Evolutionary conservation across 768 basidiomycete genomes (phyloP).

Genomic region (Rhodotorula graminis): DNA sequence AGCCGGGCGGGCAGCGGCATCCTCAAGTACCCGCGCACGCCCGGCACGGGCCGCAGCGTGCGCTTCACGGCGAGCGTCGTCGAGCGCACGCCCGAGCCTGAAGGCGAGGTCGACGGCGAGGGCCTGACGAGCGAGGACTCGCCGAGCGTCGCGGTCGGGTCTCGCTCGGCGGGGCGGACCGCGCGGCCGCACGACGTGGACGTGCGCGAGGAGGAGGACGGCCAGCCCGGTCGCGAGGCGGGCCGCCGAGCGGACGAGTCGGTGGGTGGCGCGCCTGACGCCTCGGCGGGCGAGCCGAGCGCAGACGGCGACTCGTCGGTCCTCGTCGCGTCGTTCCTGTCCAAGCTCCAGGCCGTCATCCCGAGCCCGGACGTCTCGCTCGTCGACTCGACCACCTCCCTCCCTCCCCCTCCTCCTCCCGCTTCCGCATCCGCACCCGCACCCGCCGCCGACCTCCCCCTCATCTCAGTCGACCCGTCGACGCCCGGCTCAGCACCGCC

Average conservation of each 20-base stretch:
- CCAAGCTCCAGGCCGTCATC: slow-evolving; percentile 15
- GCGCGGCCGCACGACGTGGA: neutral
- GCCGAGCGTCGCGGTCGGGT: neutral
- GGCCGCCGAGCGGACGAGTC: neutral
- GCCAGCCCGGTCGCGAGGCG: no score
- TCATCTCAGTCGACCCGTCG: neutral
- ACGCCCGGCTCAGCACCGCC: neutral
- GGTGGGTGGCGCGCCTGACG: neutral
- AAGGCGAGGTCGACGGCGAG: neutral
- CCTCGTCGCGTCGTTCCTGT: slow-evolving; percentile 21
- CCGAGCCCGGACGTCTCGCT: slow-evolving; percentile 30
- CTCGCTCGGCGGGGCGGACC: neutral
- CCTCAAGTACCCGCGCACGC: slow-evolving; percentile 29
- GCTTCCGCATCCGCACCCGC: no score
- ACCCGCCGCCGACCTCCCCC: neutral
- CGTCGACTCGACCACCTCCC: neutral
- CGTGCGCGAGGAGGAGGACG: neutral
- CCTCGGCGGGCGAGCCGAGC: neutral
- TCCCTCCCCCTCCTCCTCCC: neutral
- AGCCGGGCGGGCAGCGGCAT: slow-evolving; percentile 4
- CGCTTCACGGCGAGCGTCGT: slow-evolving; percentile 11
- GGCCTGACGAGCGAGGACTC: neutral
- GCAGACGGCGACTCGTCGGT: slow-evolving; percentile 2
- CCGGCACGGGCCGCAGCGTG: slow-evolving; percentile 35
- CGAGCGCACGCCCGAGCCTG: neutral